Conservation (phyloP, 1,284 basidiomycete genomes). For the Pseudozyma sp. region DNA sequence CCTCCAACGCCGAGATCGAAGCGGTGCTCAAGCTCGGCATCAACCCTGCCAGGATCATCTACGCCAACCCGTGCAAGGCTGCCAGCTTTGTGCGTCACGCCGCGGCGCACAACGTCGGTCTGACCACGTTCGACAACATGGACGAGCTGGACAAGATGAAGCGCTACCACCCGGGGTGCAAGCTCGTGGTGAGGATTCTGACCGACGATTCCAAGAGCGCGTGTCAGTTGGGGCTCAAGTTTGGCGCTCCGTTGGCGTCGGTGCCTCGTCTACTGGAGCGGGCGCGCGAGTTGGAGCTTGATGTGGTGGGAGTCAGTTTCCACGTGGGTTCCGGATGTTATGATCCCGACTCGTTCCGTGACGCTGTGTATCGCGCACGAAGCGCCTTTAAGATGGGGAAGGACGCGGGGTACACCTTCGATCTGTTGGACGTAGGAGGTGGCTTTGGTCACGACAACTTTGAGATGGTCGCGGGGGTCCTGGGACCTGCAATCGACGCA, state of each 20-base stretch:
- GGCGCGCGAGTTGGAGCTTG: slow-evolving; percentile 82
- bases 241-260: slow-evolving; percentile 87
- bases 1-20: slow-evolving; percentile 93
- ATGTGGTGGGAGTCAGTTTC: slow-evolving; percentile 95
- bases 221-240: slow-evolving; percentile 94
- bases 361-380: slow-evolving; percentile 86
- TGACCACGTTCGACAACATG: slow-evolving; percentile 98
- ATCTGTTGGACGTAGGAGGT: slow-evolving; percentile 90
- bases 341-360: slow-evolving; percentile 87
- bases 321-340: slow-evolving; percentile 98
- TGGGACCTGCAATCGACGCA: slow-evolving; percentile 79
- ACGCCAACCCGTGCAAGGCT: slow-evolving; percentile 99
- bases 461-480: slow-evolving; percentile 80
- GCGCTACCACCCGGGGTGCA: slow-evolving; percentile 82
- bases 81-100: slow-evolving; percentile 90
- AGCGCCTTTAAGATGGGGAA: slow-evolving; percentile 88
- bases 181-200: slow-evolving; percentile 91
- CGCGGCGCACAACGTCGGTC: slow-evolving; percentile 80
- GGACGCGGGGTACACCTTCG: slow-evolving; percentile 84
- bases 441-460: slow-evolving; percentile 94
- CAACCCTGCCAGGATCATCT: slow-evolving; percentile 80
- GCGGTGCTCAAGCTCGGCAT: slow-evolving; percentile 80
- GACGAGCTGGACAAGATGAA: slow-evolving; percentile 98
- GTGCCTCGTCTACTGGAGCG: slow-evolving; percentile 84
- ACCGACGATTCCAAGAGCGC: slow-evolving; percentile 96